phyloP scores from a whole-genome alignment of 1,139 yeast genomes.

The Taphrina sp. region DNA sequence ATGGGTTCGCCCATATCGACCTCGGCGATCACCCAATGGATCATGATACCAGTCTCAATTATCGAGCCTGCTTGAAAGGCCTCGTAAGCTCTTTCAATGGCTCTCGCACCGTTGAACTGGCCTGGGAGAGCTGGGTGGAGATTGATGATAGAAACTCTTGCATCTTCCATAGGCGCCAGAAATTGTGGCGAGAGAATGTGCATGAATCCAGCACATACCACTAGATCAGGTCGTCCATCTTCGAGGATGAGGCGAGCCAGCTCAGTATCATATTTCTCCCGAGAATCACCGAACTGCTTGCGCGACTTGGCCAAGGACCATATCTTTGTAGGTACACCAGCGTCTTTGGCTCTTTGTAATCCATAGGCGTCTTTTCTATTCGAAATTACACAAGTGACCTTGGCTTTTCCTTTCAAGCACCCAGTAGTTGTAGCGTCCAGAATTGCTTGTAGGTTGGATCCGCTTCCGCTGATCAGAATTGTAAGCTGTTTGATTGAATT shows the following conservation, averaged over 20 bases:
- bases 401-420: constrained; percentile 50
- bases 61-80: constrained; percentile 83
- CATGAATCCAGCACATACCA: constrained; percentile 99
- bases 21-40: constrained; percentile 88
- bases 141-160: constrained; percentile 74
- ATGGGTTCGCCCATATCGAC: constrained; percentile 93
- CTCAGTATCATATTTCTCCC: constrained; percentile 73
- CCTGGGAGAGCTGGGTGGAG: constrained; percentile 97
- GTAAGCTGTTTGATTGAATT: constrained; percentile 5
- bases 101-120: constrained; percentile 94
- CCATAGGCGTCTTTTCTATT: constrained; percentile 84
- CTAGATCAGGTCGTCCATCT: constrained; percentile 62
- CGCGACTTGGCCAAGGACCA: constrained; percentile 76
- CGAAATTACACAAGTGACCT: constrained; percentile 73
- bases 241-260: constrained; percentile 64
- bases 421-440: constrained; percentile 63
- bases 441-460: constrained; percentile 88
- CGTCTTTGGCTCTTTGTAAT: constrained; percentile 67
- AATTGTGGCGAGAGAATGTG: constrained; percentile 78
- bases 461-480: constrained; percentile 90
- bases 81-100: constrained; percentile 92
- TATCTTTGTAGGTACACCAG: constrained; percentile 63
- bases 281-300: constrained; percentile 59
- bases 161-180: constrained; percentile 61
- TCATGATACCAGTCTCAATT: constrained; percentile 89